Percentiles rank a stretch among this genome's conserved stretches.
phyloP scores from a whole-genome alignment of 345 rosid genomes.

The Hevea brasiliensis region DNA sequence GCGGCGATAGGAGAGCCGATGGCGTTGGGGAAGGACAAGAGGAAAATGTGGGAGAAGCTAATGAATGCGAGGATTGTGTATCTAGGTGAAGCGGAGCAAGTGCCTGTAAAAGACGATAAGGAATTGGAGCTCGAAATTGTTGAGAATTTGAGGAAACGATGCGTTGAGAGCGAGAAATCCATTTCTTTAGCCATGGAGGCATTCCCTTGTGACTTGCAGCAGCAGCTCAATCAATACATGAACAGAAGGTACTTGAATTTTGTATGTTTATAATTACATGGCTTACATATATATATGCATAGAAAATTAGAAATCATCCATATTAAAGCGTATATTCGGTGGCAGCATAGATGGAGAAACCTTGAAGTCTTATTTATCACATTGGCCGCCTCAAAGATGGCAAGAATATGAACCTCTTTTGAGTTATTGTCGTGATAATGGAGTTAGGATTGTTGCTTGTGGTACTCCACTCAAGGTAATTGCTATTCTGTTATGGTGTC shows the following conservation, averaged over 20 bases:
- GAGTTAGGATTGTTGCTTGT: slow-evolving; percentile 69
- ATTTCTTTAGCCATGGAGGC: slow-evolving; percentile 77
- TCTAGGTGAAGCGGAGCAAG: slow-evolving; percentile 89
- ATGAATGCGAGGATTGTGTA: slow-evolving; percentile 76
- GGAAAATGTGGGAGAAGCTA: slow-evolving; percentile 82
- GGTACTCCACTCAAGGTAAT: slow-evolving; percentile 86
- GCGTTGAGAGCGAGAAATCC: slow-evolving; percentile 51
- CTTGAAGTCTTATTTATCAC: slow-evolving; percentile 54
- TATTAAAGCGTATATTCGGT: slow-evolving; percentile 28
- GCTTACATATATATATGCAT: background rate
- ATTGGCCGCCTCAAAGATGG: slow-evolving; percentile 80
- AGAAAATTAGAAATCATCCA: background rate
- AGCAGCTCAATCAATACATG: slow-evolving; percentile 56
- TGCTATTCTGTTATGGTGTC: background rate
- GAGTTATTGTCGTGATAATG: slow-evolving; percentile 73
- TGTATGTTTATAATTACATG: background rate
- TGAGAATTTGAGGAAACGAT: slow-evolving; percentile 56
- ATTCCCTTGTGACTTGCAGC: slow-evolving; percentile 70
- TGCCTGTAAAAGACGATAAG: slow-evolving; percentile 73
- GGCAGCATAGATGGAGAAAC: slow-evolving; percentile 73
- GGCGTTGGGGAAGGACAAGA: slow-evolving; percentile 83
- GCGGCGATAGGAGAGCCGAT: slow-evolving; percentile 86
- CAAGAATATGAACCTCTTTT: slow-evolving; percentile 84
- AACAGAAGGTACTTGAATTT: slow-evolving; percentile 47
- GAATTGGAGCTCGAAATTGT: slow-evolving; percentile 75